phyloP scores from a whole-genome alignment of 345 rosid genomes.

The Hibiscus mutabilis region DNA sequence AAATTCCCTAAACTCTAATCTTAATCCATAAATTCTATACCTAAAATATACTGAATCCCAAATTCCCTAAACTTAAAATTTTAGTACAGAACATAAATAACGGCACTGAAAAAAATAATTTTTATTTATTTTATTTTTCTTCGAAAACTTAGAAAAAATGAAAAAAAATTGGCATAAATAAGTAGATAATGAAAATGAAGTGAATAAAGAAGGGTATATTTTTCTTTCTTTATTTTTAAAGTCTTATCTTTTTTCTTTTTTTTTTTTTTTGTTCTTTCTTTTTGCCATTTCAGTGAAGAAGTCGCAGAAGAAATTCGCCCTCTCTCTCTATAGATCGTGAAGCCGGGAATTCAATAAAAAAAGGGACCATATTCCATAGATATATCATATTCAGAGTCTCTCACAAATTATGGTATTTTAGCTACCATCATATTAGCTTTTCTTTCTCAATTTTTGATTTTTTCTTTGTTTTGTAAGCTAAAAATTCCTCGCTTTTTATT shows the following conservation, averaged over 20 bases:
- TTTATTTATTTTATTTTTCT: no score
- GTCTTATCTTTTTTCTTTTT: conserved; percentile 16
- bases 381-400: conserved; percentile 3
- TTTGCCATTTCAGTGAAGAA: conserved; percentile 33
- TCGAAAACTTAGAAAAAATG: no score
- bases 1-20: no score
- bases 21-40: no score
- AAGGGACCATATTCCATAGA: background rate
- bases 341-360: background rate
- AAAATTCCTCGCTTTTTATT: conserved; percentile 13
- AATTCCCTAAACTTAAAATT: no score
- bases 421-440: background rate
- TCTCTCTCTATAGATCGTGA: conserved; percentile 24
- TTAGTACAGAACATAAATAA: no score
- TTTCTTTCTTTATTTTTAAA: conserved; percentile 18
- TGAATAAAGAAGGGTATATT: background rate
- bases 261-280: conserved; percentile 10
- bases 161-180: no score
- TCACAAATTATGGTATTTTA: conserved; percentile 1
- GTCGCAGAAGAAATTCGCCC: conserved; percentile 69
- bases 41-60: no score
- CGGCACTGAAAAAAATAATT: no score
- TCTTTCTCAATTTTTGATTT: conserved; percentile 11
- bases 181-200: no score
- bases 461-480: conserved; percentile 9